Base-by-base conservation (phyloP, 257 asterid genomes). In the Capsicum rhomboideum region DNA sequence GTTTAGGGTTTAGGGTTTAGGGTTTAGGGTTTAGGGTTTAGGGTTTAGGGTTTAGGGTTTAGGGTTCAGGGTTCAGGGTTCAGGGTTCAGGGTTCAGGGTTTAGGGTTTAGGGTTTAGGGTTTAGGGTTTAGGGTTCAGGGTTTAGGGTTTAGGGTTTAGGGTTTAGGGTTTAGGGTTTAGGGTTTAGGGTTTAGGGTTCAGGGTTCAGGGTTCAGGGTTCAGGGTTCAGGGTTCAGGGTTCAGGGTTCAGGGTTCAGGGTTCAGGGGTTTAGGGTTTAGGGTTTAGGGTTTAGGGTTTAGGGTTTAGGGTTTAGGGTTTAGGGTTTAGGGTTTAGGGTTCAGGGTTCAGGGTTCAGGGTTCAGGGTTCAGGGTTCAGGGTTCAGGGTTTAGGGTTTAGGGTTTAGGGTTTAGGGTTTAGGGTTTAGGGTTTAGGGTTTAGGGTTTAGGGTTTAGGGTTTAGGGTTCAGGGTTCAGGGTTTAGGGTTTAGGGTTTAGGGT, bases 381-480 rank as follows among this genome's bases (percentile, higher is more conserved):
- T 42, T 85, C 54, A 3, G 9, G 82, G 82, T 42, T 85, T 79
- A 31, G 23, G 82, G 78, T 52, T 52, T 12, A 52, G 55, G 56
- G 56, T 81, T 80, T 42, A 44, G 83, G 83, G 72, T 75, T 77
- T 58, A 18, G 68, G 83, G 59, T 58, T 58, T 37, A 16, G 78
- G 79, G 75, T 75, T 84, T 46, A 64, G 83, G 83, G 52, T 75
- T 84, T 55, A 46, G 83, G 86, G 59, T 74, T 83, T 17, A 23
- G 59, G 72, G 23, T 72, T 74, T 29, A 46, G 83, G 66, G 63
- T 75, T 75, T 42, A 46, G 83, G 83, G 75, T 77, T 75, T 55
- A 18, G 86, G 86, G 61, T 84, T 84, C 23, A 28, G 86, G 83
- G 59, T 84, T 84, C 18, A 44, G 84, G 84, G 58, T 82, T 82